A percentile compares a stretch with the other conserved stretches of the same genome.
phyloP scores from a whole-genome alignment of 306 rosid genomes.

The Lathyrus sativus region DNA sequence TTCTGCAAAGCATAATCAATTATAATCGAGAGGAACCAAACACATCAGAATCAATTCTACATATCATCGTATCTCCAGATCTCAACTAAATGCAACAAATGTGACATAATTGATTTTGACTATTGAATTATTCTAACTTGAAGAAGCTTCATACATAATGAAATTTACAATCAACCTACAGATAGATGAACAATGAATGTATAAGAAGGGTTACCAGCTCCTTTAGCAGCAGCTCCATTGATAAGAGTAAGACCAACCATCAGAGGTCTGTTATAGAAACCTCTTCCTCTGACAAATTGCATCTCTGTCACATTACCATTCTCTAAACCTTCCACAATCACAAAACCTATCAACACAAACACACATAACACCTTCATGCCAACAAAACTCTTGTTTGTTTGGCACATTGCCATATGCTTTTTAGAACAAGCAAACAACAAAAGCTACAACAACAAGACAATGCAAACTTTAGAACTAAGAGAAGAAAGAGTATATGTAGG shows the following conservation, averaged over 20 bases:
- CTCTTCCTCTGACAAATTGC: conserved; percentile 39
- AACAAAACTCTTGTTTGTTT: conserved; percentile 28
- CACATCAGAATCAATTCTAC: background rate
- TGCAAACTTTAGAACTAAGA: background rate
- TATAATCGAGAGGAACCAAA: too few species aligned
- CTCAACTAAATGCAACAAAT: conserved; percentile 30
- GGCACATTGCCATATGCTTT: conserved; percentile 37
- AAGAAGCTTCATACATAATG: too few species aligned
- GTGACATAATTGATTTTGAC: background rate
- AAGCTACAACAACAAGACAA: background rate
- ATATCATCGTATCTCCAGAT: conserved; percentile 38
- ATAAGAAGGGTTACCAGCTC: conserved; percentile 51
- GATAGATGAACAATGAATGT: background rate
- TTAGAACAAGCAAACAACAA: background rate
- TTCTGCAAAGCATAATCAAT: too few species aligned
- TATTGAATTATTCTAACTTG: too few species aligned
- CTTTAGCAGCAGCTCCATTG: conserved; percentile 60
- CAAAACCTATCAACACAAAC: conserved; percentile 41
- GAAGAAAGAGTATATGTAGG: conserved; percentile 11
- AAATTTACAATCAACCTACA: too few species aligned
- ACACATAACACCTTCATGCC: conserved; percentile 38
- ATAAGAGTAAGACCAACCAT: conserved; percentile 52
- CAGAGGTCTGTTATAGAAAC: conserved; percentile 42
- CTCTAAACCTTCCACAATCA: conserved; percentile 41
- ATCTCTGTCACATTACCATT: conserved; percentile 44